Conservation (phyloP, 345 rosid species). For the Microcos paniculata region DNA sequence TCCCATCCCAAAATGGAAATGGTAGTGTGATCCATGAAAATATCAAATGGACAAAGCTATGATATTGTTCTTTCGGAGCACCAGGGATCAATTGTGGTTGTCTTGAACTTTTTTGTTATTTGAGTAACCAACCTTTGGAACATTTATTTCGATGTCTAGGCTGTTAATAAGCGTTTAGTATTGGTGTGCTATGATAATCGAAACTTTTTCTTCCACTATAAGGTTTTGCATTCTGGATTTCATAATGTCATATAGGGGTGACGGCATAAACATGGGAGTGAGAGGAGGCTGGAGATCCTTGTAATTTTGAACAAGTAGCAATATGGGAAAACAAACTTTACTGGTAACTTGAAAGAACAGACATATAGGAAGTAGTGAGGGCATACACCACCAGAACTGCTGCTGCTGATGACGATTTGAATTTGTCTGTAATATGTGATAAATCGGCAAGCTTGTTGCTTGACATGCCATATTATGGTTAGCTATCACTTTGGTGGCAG, state of each 20-base stretch:
- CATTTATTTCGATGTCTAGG: background rate
- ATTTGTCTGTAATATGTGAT: background rate
- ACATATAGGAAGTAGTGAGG: background rate
- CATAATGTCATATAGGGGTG: background rate
- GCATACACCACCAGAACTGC: background rate
- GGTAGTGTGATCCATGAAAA: background rate
- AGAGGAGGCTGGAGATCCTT: background rate
- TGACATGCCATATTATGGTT: background rate
- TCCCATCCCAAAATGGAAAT: background rate
- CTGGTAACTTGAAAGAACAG: background rate
- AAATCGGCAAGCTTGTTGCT: background rate
- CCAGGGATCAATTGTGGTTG: background rate
- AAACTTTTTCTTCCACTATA: conserved; percentile 1
- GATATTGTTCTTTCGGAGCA: background rate
- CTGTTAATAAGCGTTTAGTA: background rate
- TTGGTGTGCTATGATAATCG: background rate
- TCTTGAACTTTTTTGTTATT: background rate
- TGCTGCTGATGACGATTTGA: background rate
- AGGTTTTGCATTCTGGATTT: conserved; percentile 1
- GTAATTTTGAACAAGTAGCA: background rate
- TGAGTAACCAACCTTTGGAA: background rate
- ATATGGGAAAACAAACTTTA: background rate
- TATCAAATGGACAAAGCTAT: background rate
- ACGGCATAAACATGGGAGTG: background rate
- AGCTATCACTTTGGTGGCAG: background rate